These are phyloP conservation scores for Trichosporon ovoides DNA, from an alignment of 1,284 basidiomycete genomes.

Conservation along the genomic window DNA sequence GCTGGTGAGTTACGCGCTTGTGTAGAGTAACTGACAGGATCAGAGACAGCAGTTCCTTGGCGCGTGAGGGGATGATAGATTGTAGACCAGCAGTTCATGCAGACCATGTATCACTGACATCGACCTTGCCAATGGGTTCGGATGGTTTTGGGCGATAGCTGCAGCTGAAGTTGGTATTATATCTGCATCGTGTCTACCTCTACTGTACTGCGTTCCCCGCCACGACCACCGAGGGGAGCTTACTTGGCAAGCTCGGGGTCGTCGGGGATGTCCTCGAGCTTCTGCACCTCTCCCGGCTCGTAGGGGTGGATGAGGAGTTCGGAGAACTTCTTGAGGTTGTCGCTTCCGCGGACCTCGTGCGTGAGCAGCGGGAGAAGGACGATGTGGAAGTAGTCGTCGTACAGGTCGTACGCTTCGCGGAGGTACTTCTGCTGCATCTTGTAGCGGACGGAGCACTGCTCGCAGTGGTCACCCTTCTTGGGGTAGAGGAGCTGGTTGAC, in stretches of 20 bases:
- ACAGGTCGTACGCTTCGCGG: slow-evolving; percentile 86
- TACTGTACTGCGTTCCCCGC: too few relatives aligned
- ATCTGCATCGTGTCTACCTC: too few relatives aligned
- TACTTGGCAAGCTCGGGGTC: not conserved
- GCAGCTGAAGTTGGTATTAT: too few relatives aligned
- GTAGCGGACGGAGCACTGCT: slow-evolving; percentile 88
- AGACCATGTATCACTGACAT: not conserved
- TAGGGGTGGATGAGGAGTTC: slow-evolving; percentile 43
- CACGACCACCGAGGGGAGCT: too few relatives aligned
- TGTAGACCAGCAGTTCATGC: not conserved
- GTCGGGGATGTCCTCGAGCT: slow-evolving; percentile 6
- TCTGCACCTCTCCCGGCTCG: slow-evolving; percentile 12
- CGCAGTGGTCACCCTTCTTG: slow-evolving; percentile 81
- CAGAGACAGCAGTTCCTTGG: slow-evolving; percentile 46
- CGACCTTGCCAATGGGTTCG: too few relatives aligned
- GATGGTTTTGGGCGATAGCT: too few relatives aligned
- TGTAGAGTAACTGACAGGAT: slow-evolving; percentile 10
- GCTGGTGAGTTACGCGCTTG: slow-evolving; percentile 56
- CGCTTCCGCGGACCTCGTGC: slow-evolving; percentile 91
- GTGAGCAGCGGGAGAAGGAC: slow-evolving; percentile 86
- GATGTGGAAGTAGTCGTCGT: slow-evolving; percentile 96
- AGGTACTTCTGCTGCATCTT: slow-evolving; percentile 99
- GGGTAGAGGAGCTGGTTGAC: slow-evolving; percentile 97
- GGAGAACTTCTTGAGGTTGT: slow-evolving; percentile 85
- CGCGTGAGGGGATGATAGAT: slow-evolving; percentile 6